phyloP scores from a whole-genome alignment of 2,329 filamentous ascomycete species.

The Rutstroemia sp. region DNA sequence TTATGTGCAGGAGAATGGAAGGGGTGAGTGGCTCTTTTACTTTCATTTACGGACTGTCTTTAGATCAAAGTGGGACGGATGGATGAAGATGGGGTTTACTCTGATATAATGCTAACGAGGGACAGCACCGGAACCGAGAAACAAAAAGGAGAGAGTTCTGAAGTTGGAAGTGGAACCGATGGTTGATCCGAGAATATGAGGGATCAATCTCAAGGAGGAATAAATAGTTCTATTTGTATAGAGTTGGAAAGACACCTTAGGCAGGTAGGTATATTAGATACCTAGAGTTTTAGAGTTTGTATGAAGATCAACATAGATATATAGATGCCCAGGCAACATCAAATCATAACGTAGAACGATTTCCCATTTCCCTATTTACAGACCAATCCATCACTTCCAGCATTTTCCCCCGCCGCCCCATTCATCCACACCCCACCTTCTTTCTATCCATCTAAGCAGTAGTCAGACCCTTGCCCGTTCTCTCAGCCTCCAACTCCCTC shows the following conservation, averaged over 20 bases:
- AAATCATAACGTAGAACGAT: neutral
- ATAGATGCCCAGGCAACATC: too few relatives aligned
- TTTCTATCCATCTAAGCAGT: neutral
- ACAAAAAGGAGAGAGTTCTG: slow-evolving; percentile 28
- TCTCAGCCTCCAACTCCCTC: slow-evolving; percentile 81
- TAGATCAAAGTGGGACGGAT: too few relatives aligned
- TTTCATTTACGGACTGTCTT: neutral
- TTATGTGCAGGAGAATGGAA: slow-evolving; percentile 95
- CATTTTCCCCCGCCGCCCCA: neutral
- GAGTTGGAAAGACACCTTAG: neutral
- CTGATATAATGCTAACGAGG: slow-evolving; percentile 7
- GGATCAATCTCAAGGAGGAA: neutral
- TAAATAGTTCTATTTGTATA: neutral
- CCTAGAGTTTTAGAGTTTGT: neutral
- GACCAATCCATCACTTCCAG: neutral
- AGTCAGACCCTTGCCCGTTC: slow-evolving; percentile 28
- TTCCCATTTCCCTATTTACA: slow-evolving; percentile 9
- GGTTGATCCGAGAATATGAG: slow-evolving; percentile 9
- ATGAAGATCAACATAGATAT: neutral
- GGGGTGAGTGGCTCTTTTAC: slow-evolving; percentile 50
- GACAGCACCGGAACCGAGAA: slow-evolving; percentile 28
- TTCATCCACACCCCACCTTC: neutral
- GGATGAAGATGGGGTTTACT: neutral
- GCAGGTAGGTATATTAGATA: neutral
- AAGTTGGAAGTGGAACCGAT: slow-evolving; percentile 28